Evolutionary conservation across 2,329 filamentous ascomycete species (phyloP).

Genomic region (Alternaria gansuensis): DNA sequence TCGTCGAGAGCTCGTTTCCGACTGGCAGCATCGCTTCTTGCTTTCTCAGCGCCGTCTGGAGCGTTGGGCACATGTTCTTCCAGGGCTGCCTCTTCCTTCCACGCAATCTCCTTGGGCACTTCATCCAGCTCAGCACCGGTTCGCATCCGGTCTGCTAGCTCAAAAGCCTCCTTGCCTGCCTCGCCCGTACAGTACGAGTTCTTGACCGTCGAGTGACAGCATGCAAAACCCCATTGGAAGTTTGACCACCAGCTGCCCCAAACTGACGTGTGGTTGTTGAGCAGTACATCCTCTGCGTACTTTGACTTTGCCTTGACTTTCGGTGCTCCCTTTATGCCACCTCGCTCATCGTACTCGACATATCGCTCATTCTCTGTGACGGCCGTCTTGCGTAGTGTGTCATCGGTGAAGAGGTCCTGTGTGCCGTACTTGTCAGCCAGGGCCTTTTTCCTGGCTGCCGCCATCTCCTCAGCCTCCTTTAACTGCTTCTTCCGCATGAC

Average conservation of each 20-base stretch:
- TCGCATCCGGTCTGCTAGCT: slow-evolving; percentile 73
- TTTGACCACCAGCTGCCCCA: slow-evolving; percentile 98
- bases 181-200: slow-evolving; percentile 98
- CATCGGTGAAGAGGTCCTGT: slow-evolving; percentile 68
- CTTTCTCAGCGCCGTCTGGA: slow-evolving; percentile 54
- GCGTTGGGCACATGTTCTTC: slow-evolving; percentile 57
- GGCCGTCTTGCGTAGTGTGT: slow-evolving; percentile 70
- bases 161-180: slow-evolving; percentile 81
- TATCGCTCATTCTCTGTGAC: slow-evolving; percentile 85
- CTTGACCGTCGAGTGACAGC: slow-evolving; percentile 91
- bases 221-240: slow-evolving; percentile 95
- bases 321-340: slow-evolving; percentile 85
- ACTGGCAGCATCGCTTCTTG: slow-evolving; percentile 51
- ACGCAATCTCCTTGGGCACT: slow-evolving; percentile 54
- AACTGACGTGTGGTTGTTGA: slow-evolving; percentile 90
- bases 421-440: slow-evolving; percentile 85
- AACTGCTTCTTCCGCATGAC: slow-evolving; percentile 81
- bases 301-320: slow-evolving; percentile 83
- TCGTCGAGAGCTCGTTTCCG: slow-evolving; percentile 82
- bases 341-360: slow-evolving; percentile 92
- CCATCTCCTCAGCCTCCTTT: slow-evolving; percentile 75
- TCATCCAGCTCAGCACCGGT: slow-evolving; percentile 58
- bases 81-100: slow-evolving; percentile 54
- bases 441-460: slow-evolving; percentile 71
- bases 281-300: slow-evolving; percentile 85